Evolutionary conservation across 1,284 basidiomycete species (phyloP).

Genomic region (Boletus hoseneyae): DNA sequence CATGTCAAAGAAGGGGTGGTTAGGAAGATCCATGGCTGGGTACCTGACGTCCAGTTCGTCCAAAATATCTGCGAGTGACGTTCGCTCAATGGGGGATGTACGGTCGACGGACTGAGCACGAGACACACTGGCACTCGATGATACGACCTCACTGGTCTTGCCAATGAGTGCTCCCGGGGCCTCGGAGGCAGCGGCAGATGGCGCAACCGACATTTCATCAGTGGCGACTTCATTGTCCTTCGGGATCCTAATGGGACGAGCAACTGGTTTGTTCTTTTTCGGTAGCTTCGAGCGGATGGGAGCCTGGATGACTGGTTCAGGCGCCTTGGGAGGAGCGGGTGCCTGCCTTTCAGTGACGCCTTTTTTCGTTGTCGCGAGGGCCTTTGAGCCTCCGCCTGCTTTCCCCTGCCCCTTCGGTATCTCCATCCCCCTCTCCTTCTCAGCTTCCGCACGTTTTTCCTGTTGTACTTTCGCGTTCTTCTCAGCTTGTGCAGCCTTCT

Average conservation of each 20-base stretch:
- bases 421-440: slow-evolving; percentile 34
- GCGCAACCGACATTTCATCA: slow-evolving; percentile 43
- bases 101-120: slow-evolving; percentile 59
- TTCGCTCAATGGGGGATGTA: slow-evolving; percentile 38
- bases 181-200: slow-evolving; percentile 47
- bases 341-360: slow-evolving; percentile 21
- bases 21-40: slow-evolving; percentile 60
- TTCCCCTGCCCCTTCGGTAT: slow-evolving; percentile 33
- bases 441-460: slow-evolving; percentile 29
- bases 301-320: slow-evolving; percentile 49
- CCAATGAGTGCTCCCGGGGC: slow-evolving; percentile 36
- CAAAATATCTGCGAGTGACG: slow-evolving; percentile 57
- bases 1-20: slow-evolving; percentile 71
- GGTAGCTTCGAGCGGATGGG: slow-evolving; percentile 76
- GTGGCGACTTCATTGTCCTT: slow-evolving; percentile 53
- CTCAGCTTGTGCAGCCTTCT: slow-evolving; percentile 35
- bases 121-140: slow-evolving; percentile 51
- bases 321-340: slow-evolving; percentile 17
- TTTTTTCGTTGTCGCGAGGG: slow-evolving; percentile 21
- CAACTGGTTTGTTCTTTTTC: slow-evolving; percentile 69
- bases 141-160: slow-evolving; percentile 33
- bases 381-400: slow-evolving; percentile 32
- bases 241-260: slow-evolving; percentile 56
- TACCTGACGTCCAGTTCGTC: slow-evolving; percentile 60
- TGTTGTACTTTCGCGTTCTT: slow-evolving; percentile 33